Evolutionary conservation across 2,329 filamentous ascomycete species (phyloP), one percentile per base, ranked within the genome.

Genomic region (Neofusicoccum parvum): DNA sequence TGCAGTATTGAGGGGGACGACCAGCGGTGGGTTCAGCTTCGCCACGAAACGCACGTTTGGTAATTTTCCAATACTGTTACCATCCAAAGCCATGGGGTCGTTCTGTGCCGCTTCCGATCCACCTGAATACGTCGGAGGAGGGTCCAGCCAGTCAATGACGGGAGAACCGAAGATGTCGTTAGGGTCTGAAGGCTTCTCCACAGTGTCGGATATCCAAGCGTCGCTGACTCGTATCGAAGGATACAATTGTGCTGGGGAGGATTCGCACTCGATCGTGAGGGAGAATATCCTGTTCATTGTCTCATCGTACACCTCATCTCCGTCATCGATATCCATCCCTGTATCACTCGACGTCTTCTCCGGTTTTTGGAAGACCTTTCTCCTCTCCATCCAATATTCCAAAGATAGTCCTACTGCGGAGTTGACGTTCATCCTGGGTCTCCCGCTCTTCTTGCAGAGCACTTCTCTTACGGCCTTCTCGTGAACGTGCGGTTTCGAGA

Each of bases 31-130:
- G 65, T 92, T 87, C 62, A 95, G 88, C 11, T 85, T 87, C 2
- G 90, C 91, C 49, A 89, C 86, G 75, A 95, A 95, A 69, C 89
- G 87, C 66, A 92, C 87, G 62, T 92, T 87, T 3, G 90, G 90
- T 4, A 90, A 81, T 67, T 87, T 87, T 1, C 82, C 80, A 17
- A 80, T 74, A 50, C 77, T 62, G 27, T 58, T 62, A 7, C 65
- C 65, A 39, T 88, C 79, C 58, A 86, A 76, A 49, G 85, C 82
- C 77, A 88, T 86, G 10, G 83, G 80, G 65, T 86, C 77, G 80
- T 83, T 67, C 78, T 80, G 66, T 76, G 15, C 69, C 9, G 70
- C 66, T 36, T 72, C 68, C 15, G 36, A 56, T 5, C 68, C 54
- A 23, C 64, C 59, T 10, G 68, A 58, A 34, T 90, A 82, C 1